These are phyloP conservation scores for Kurtzmaniella quercitrusa DNA, from an alignment of 1,139 yeast genomes.

Conservation along the genomic window DNA sequence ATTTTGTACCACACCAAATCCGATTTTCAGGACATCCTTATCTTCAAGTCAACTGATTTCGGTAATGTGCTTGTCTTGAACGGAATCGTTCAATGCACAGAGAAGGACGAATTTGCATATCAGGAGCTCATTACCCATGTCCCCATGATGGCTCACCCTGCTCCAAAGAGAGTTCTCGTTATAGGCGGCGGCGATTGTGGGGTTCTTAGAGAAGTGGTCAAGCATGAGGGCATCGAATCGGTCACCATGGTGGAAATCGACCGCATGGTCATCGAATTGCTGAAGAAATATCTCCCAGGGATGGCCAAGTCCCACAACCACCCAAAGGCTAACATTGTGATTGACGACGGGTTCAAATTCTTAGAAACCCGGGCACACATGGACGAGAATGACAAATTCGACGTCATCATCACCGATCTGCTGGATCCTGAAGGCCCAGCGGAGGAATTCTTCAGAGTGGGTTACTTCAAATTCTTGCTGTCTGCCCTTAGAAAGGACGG, in stretches of 20 bases:
- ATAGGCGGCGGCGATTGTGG: slow-evolving; percentile 97
- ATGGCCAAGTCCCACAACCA: slow-evolving; percentile 74
- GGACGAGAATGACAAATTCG: slow-evolving; percentile 44
- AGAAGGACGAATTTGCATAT: slow-evolving; percentile 84
- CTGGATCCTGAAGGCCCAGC: slow-evolving; percentile 99
- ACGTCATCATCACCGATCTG: slow-evolving; percentile 90
- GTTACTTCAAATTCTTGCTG: slow-evolving; percentile 68
- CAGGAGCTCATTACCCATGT: slow-evolving; percentile 86
- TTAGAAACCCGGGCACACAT: slow-evolving; percentile 43
- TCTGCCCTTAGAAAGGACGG: slow-evolving; percentile 71
- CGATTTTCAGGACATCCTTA: slow-evolving; percentile 49
- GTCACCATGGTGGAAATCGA: slow-evolving; percentile 90
- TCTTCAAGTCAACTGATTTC: slow-evolving; percentile 68
- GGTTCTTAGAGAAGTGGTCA: slow-evolving; percentile 77
- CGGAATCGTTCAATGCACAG: slow-evolving; percentile 86
- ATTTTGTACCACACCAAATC: slow-evolving; percentile 35
- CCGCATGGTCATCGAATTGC: slow-evolving; percentile 72
- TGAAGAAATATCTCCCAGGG: slow-evolving; percentile 70
- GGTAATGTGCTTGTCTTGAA: slow-evolving; percentile 85
- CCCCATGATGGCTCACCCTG: slow-evolving; percentile 70
- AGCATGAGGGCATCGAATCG: slow-evolving; percentile 62
- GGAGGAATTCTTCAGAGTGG: slow-evolving; percentile 80
- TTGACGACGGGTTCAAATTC: slow-evolving; percentile 88
- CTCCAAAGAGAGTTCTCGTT: slow-evolving; percentile 72
- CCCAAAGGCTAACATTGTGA: slow-evolving; percentile 66